Conservation (phyloP, 495 filamentous ascomycete species). For the Aspergillus biplanus region DNA sequence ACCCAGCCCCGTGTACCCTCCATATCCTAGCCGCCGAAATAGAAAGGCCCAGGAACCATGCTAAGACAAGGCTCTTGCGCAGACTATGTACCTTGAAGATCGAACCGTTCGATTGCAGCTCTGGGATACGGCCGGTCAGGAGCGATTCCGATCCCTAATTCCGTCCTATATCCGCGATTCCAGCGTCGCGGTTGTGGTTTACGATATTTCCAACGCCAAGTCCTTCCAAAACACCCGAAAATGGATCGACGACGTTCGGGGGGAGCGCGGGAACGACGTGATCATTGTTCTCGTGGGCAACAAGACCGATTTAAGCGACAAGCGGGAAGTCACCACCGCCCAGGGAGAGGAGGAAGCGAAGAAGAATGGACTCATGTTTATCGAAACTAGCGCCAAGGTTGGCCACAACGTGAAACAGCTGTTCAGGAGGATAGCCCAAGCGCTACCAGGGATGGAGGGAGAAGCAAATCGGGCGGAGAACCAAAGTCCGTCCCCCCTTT, state of each 20-base stretch:
- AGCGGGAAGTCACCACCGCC: conserved; percentile 89
- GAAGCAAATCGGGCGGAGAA: conserved; percentile 66
- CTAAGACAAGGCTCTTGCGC: conserved; percentile 3
- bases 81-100: conserved; percentile 99
- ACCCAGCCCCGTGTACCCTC: too few relatives aligned
- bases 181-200: conserved; percentile 95
- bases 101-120: conserved; percentile 95
- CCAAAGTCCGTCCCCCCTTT: conserved; percentile 55
- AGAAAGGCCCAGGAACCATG: not conserved
- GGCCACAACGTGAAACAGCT: conserved; percentile 97
- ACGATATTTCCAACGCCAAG: conserved; percentile 96
- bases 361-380: conserved; percentile 94
- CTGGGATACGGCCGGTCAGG: conserved; percentile 98
- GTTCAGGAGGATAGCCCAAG: conserved; percentile 96
- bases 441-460: conserved; percentile 96
- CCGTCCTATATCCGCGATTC: conserved; percentile 98
- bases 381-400: conserved; percentile 97
- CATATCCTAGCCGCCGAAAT: not conserved
- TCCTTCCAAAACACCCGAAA: conserved; percentile 97
- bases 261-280: conserved; percentile 95
- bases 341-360: conserved; percentile 99
- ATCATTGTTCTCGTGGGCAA: conserved; percentile 98
- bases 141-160: conserved; percentile 94
- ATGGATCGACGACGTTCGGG: conserved; percentile 98
- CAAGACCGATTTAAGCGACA: conserved; percentile 98